Evolutionary conservation across 1,284 basidiomycete species (phyloP), one percentile per base, ranked within the genome.

Genomic region (Trichosporon sp.): DNA sequence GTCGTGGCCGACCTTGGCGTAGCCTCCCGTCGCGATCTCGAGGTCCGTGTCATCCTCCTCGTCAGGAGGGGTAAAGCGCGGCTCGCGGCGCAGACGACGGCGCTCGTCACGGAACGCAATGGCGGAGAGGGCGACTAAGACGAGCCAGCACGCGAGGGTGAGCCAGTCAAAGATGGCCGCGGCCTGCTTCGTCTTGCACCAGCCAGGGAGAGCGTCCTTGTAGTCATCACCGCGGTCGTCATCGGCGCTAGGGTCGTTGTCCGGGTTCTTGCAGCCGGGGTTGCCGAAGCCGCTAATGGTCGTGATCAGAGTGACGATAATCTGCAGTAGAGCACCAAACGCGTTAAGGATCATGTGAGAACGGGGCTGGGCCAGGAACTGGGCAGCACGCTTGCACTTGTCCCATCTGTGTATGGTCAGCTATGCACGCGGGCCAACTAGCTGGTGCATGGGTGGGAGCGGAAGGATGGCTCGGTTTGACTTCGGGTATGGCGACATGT

Each of bases 121-220:
- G 35, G 70, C 78, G 6, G 79, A 75, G 5, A 83, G 73, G 1
- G 77, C 75, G 6, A 81, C 73, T 4, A 82, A 71, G 31, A 65
- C 77, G 6, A 74, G 51, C 81, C 81, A 83, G 10, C 67, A 64
- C n/a, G 51, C 69, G 12, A 76, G 68, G 14, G 70, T 66, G 19
- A 74, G 40, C 94, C 93, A 95, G 80, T 94, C 91, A 83, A 96
- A 95, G 68, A 94, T 88, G 6, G 89, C 88, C 0, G 88, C 91
- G 2, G 94, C 93, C 78, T 93, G 93, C 85, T 96, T 95, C 6
- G 94, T 95, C 74, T 87, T 89, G 83, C 94, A 96, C 91, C 92
- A 96, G 0, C 90, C 89, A 11, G 86, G 81, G 5, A 96, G 85
- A 6, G 86, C 92, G 11, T 87, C 86, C 76, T 88, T 88, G 82